Base-by-base conservation (phyloP, 2,329 filamentous ascomycete species). In the Diaporthe eres region DNA sequence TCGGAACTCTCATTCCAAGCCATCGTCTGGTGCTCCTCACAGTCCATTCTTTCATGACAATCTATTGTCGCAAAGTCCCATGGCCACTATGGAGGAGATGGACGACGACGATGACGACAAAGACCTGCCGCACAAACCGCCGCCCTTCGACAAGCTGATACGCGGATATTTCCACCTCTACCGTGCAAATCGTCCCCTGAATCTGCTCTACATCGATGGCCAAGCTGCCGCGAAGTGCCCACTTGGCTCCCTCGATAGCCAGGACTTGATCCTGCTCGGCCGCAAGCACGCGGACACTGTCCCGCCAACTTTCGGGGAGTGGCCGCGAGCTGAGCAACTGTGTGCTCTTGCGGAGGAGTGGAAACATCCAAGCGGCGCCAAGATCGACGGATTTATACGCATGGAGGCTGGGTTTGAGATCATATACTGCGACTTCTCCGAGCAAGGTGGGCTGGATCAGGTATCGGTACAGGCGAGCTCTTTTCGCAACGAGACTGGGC, bases 391-490 rank as follows among this genome's bases (percentile, higher is more conserved):
- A 0, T 85, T 94, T 39, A 82, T 94, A 4, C 88, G 93, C 22
- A 92, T 92, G 87, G 93, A 95, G 80, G 87, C 88, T 25, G 93
- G 93, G 0, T 94, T 94, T 78, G 93, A 95, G 82, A 86, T 94
- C 63, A 92, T 94, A 67, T 85, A 93, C 34, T 95, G 93, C 81
- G 85, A 92, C 73, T 94, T 95, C 53, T 78, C 79, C 12, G 77
- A 83, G 3, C 71, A 57, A 4, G 78, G 74, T 22, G 86, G 85
- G 0, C 76, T 90, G 19, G 81, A 84, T 19, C 80, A 84, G 25
- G 76, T 86, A 1, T 82, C 79, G 79, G 44, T 82, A 79, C n/a
- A 44, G 79, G 82, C 72, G 34, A 75, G 71, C 34, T 63, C 79
- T 17, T 76, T 79, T 47, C 3, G 25, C 31, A 75, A 77, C 55